Percentiles rank a stretch among this genome's conserved stretches.
Evolutionary conservation across 768 basidiomycete genomes (phyloP).

Genomic region (Daedaleopsis nitida): DNA sequence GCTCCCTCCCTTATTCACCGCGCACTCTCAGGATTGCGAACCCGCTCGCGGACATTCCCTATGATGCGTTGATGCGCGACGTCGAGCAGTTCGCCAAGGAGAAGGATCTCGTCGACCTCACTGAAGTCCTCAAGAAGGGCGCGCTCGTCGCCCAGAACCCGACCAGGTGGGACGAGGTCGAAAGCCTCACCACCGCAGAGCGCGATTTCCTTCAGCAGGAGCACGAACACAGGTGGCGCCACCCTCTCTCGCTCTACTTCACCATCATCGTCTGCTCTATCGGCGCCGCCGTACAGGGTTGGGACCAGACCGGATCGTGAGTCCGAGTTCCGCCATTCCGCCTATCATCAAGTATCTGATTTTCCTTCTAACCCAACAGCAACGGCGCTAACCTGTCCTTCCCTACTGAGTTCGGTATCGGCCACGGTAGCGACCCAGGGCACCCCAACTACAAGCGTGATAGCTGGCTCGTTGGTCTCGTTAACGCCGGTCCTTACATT

Average conservation of each 20-base stretch:
- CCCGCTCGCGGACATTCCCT: constrained; percentile 53
- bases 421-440: constrained; percentile 15
- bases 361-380: constrained; percentile 46
- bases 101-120: constrained; percentile 35
- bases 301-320: too few relatives aligned
- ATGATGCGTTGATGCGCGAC: constrained; percentile 54
- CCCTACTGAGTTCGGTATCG: constrained; percentile 55
- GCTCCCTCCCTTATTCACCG: too few relatives aligned
- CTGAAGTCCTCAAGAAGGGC: constrained; percentile 58
- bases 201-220: constrained; percentile 42
- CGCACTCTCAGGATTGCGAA: neutral
- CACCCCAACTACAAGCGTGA: constrained; percentile 34
- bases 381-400: constrained; percentile 59
- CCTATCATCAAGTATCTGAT: too few relatives aligned
- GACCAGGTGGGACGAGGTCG: constrained; percentile 38
- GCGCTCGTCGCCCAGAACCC: constrained; percentile 74
- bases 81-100: constrained; percentile 59
- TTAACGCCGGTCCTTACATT: constrained; percentile 65
- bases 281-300: constrained; percentile 73
- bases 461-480: constrained; percentile 69
- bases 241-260: constrained; percentile 46
- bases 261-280: constrained; percentile 60
- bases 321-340: too few relatives aligned
- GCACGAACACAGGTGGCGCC: constrained; percentile 46
- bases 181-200: constrained; percentile 44